A percentile compares a stretch with the other conserved stretches of the same genome.
These are phyloP conservation scores for Pleurotus pulmonarius DNA, from an alignment of 768 basidiomycete species.

Conservation along the genomic window DNA sequence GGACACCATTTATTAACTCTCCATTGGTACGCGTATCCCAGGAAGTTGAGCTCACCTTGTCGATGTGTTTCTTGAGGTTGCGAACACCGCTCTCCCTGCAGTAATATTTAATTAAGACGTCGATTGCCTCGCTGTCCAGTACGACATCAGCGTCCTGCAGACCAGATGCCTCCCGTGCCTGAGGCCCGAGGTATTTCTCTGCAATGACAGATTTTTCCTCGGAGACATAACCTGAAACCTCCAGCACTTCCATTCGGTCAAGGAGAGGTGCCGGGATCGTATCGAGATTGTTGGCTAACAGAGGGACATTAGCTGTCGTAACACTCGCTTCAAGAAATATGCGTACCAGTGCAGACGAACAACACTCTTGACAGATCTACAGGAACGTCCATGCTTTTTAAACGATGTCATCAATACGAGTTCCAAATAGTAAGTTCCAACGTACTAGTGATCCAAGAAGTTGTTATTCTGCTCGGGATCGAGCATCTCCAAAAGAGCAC, in stretches of 20 bases:
- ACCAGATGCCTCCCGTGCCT: constrained; percentile 89
- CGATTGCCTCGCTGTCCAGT: constrained; percentile 74
- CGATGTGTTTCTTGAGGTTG: constrained; percentile 97
- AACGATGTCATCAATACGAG: constrained; percentile 6
- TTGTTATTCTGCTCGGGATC: constrained; percentile 94
- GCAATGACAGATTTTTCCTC: constrained; percentile 92
- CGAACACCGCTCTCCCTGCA: constrained; percentile 96
- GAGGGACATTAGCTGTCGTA: not conserved
- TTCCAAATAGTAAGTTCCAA: constrained; percentile 11
- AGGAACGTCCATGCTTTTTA: constrained; percentile 85
- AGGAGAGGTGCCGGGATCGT: constrained; percentile 92
- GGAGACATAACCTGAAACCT: constrained; percentile 91
- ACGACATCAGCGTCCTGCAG: constrained; percentile 81
- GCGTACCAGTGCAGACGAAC: constrained; percentile 80
- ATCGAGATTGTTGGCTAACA: constrained; percentile 77
- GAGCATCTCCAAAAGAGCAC: constrained; percentile 88
- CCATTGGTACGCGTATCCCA: not conserved
- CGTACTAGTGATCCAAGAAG: constrained; percentile 94
- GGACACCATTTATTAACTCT: not conserved
- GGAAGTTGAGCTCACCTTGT: constrained; percentile 63
- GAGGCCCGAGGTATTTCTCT: constrained; percentile 82
- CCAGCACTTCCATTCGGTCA: constrained; percentile 95
- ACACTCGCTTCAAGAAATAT: not conserved
- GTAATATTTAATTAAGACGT: constrained; percentile 92
- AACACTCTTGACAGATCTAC: constrained; percentile 94